A percentile compares a stretch with the other conserved stretches of the same genome.
Conservation (phyloP, 768 basidiomycete species). For the Roridomyces roridus region DNA sequence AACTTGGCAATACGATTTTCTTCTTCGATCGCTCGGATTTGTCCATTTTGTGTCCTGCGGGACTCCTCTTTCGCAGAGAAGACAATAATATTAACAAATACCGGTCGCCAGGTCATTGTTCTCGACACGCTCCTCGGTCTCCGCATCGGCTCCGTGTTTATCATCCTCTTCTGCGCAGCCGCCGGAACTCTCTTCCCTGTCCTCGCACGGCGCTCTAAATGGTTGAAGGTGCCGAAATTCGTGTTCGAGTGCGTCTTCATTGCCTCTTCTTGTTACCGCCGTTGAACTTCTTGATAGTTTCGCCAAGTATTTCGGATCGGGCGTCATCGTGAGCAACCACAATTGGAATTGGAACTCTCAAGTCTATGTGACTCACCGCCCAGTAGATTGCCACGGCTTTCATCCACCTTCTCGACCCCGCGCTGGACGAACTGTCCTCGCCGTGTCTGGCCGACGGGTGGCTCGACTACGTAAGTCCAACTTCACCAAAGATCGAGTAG, state of each 20-base stretch:
- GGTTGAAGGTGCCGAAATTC: conserved; percentile 60
- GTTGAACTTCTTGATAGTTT: conserved; percentile 53
- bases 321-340: conserved; percentile 23
- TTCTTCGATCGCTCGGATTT: too few relatives aligned
- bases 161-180: conserved; percentile 66
- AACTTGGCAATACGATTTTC: too few relatives aligned
- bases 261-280: not conserved
- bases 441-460: conserved; percentile 76
- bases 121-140: conserved; percentile 39
- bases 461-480: conserved; percentile 69
- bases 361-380: not conserved
- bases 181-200: conserved; percentile 77
- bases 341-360: too few relatives aligned
- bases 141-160: conserved; percentile 75
- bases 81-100: too few relatives aligned
- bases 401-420: conserved; percentile 82
- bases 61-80: too few relatives aligned
- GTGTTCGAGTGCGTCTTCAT: conserved; percentile 69
- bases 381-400: conserved; percentile 86
- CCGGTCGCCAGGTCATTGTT: too few relatives aligned
- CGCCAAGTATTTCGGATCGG: conserved; percentile 88
- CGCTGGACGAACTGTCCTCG: conserved; percentile 69
- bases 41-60: too few relatives aligned
- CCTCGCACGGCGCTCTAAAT: conserved; percentile 55
- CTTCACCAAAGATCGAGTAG: not conserved